A percentile compares a stretch with the other conserved stretches of the same genome.
These are phyloP conservation scores for Glomus cerebriforme DNA, from an alignment of 192 early-diverging fungal species.

Conservation along the genomic window DNA sequence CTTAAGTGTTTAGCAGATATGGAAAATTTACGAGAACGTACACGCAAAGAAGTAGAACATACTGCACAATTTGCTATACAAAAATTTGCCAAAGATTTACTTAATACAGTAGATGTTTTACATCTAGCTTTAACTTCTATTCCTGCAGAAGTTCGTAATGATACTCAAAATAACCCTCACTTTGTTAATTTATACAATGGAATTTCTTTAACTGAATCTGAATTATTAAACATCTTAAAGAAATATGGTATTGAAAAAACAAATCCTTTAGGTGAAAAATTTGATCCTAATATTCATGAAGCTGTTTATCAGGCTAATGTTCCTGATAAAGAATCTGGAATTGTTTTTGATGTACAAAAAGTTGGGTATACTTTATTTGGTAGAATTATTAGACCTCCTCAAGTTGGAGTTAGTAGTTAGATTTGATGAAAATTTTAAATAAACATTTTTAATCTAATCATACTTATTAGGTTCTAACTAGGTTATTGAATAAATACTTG, in stretches of 20 bases:
- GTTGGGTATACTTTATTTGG: slow-evolving; percentile 89
- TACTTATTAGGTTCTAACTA: too few species aligned
- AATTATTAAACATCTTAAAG: slow-evolving; percentile 84
- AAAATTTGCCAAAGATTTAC: slow-evolving; percentile 97
- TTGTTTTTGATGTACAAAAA: slow-evolving; percentile 89
- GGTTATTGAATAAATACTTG: too few species aligned
- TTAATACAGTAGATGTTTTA: slow-evolving; percentile 91
- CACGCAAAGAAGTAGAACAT: slow-evolving; percentile 80
- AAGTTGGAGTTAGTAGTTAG: slow-evolving; percentile 92
- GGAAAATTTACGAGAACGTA: slow-evolving; percentile 93
- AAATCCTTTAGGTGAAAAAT: slow-evolving; percentile 83
- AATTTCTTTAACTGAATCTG: slow-evolving; percentile 84
- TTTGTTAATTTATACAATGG: slow-evolving; percentile 84
- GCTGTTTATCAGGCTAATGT: slow-evolving; percentile 94
- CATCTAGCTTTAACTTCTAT: slow-evolving; percentile 87
- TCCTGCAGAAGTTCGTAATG: slow-evolving; percentile 57
- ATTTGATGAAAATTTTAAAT: too few species aligned
- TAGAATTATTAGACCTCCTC: slow-evolving; percentile 89
- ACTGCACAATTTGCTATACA: slow-evolving; percentile 89
- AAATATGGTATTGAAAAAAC: slow-evolving; percentile 83
- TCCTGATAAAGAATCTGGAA: slow-evolving; percentile 85
- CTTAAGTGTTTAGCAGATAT: slow-evolving; percentile 91
- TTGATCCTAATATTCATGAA: slow-evolving; percentile 93
- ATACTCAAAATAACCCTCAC: slow-evolving; percentile 49
- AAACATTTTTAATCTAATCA: too few species aligned